Conservation (phyloP, 495 filamentous ascomycete genomes). For the Letharia columbiana region DNA sequence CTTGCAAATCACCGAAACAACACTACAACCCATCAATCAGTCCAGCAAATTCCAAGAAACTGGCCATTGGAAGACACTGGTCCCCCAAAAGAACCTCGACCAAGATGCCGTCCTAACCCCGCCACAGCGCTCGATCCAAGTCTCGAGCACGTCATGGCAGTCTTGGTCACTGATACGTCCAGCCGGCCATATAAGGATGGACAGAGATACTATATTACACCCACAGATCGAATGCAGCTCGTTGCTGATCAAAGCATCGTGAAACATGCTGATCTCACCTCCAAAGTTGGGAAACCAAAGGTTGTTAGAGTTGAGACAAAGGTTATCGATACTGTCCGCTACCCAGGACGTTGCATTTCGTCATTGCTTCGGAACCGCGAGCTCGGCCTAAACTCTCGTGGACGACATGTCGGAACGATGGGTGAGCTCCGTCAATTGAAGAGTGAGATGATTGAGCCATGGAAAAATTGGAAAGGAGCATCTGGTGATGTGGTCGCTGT, state of each 20-base stretch:
- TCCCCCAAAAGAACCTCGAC: background rate
- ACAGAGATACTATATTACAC: background rate
- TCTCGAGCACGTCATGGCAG: slow-evolving; percentile 6
- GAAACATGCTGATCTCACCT: background rate
- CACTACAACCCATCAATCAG: background rate
- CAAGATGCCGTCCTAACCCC: background rate
- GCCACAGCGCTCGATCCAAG: slow-evolving; percentile 6
- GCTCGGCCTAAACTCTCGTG: slow-evolving; percentile 11
- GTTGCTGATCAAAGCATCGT: background rate
- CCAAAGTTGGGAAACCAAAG: background rate
- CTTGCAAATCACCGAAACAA: background rate
- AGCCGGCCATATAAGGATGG: background rate
- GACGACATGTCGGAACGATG: slow-evolving; percentile 8
- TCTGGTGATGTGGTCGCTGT: slow-evolving; percentile 43
- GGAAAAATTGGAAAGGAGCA: slow-evolving; percentile 43
- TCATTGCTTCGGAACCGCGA: slow-evolving; percentile 22
- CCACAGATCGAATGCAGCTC: background rate
- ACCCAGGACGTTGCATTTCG: background rate
- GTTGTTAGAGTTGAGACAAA: slow-evolving; percentile 12
- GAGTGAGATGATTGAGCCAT: slow-evolving; percentile 29
- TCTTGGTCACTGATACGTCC: background rate
- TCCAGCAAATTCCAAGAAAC: background rate
- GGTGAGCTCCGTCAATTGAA: slow-evolving; percentile 22
- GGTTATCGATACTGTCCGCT: slow-evolving; percentile 15
- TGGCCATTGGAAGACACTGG: background rate